These are phyloP conservation scores for Apiospora rasikravindrae DNA, from an alignment of 2,329 filamentous ascomycete species.

Conservation along the genomic window DNA sequence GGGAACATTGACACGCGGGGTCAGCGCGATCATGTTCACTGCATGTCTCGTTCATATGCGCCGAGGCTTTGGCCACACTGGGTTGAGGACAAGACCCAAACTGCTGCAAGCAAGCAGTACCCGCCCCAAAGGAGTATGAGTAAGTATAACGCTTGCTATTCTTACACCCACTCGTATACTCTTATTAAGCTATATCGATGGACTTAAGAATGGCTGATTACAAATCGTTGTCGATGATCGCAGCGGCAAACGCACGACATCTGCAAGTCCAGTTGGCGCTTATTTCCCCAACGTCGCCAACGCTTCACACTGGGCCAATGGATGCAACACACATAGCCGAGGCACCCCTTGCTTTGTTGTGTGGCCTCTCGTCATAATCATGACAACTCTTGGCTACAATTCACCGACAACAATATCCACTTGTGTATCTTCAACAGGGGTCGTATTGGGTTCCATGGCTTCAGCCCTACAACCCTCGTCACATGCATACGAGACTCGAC, in stretches of 20 bases:
- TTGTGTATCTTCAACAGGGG: neutral
- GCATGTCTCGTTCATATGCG: conserved; percentile 9
- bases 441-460: neutral
- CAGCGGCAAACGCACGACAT: conserved; percentile 10
- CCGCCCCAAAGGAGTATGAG: neutral
- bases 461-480: conserved; percentile 14
- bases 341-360: neutral
- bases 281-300: neutral
- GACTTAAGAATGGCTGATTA: neutral
- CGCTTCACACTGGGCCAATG: neutral
- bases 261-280: neutral
- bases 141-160: neutral
- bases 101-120: neutral
- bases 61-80: conserved; percentile 2
- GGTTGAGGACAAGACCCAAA: neutral
- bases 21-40: neutral
- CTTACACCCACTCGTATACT: neutral
- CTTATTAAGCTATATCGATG: conserved; percentile 2
- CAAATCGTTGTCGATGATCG: neutral
- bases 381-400: neutral
- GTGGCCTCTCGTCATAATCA: conserved; percentile 2
- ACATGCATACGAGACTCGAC: neutral
- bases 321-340: neutral
- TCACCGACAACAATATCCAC: neutral
- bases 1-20: neutral